These are phyloP conservation scores for Phytophthora uliginosa DNA, from an alignment of 352 stramenopile genomes.

Conservation along the genomic window DNA sequence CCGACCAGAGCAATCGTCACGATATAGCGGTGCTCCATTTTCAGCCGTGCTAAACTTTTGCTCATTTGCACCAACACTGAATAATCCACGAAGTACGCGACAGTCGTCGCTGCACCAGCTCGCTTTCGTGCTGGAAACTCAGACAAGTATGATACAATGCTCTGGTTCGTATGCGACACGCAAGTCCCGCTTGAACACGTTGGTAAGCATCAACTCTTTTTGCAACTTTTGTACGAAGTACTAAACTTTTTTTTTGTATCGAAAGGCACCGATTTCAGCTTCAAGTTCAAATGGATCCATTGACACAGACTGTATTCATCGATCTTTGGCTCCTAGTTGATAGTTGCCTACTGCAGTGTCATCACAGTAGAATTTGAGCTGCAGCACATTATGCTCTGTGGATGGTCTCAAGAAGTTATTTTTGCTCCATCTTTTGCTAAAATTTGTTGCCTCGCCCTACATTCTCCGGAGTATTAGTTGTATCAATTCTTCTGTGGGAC, in stretches of 20 bases:
- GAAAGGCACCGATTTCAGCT: slow-evolving; percentile 24
- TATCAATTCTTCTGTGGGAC: too few relatives aligned
- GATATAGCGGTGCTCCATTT: not conserved
- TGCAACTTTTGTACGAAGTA: too few relatives aligned
- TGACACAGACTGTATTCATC: too few relatives aligned
- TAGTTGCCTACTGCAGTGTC: too few relatives aligned
- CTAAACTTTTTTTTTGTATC: not conserved
- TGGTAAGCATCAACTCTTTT: slow-evolving; percentile 1
- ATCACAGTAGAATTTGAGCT: too few relatives aligned
- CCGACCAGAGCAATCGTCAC: not conserved
- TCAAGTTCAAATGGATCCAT: slow-evolving; percentile 16
- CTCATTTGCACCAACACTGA: not conserved
- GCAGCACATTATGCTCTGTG: too few relatives aligned
- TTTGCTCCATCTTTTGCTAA: not conserved
- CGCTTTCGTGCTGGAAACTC: not conserved
- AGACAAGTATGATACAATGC: not conserved
- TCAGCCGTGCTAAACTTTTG: not conserved
- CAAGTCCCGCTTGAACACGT: slow-evolving; percentile 22
- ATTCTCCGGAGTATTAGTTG: too few relatives aligned
- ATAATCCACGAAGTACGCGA: slow-evolving; percentile 4
- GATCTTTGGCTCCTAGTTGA: too few relatives aligned
- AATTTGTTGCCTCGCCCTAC: not conserved
- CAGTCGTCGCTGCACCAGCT: not conserved
- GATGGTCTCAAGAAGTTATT: not conserved
- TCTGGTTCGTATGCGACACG: slow-evolving; percentile 29